phyloP scores from a whole-genome alignment of 2,329 filamentous ascomycete species.

The Penicillium hesseltinei region DNA sequence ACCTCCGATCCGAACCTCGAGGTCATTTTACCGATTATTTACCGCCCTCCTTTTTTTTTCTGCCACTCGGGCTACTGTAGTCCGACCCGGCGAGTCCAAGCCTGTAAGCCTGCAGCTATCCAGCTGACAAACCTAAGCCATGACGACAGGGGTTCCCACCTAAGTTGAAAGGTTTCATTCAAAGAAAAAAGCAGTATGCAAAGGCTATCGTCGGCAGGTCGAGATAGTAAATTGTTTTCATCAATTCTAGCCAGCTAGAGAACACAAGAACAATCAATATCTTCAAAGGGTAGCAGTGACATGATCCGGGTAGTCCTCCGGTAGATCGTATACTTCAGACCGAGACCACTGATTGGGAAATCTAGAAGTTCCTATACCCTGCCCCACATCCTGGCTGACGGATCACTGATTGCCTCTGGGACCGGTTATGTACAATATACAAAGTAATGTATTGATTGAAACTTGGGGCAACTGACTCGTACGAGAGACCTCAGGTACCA shows the following conservation, averaged over 20 bases:
- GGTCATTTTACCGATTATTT: not conserved
- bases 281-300: not conserved
- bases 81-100: conserved; percentile 24
- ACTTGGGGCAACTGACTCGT: conserved; percentile 3
- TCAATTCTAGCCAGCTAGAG: not conserved
- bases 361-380: conserved; percentile 16
- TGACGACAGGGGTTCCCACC: conserved; percentile 18
- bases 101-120: conserved; percentile 4
- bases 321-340: conserved; percentile 27
- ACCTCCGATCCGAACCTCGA: conserved; percentile 1
- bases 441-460: not conserved
- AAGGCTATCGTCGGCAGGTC: not conserved
- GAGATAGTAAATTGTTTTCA: not conserved
- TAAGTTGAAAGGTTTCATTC: not conserved
- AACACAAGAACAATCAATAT: not conserved
- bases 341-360: conserved; percentile 36
- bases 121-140: conserved; percentile 24
- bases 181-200: not conserved
- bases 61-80: conserved; percentile 32
- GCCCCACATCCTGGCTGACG: conserved; percentile 29
- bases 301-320: conserved; percentile 11
- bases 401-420: conserved; percentile 13
- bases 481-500: conserved; percentile 4
- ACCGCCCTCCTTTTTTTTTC: conserved; percentile 5
- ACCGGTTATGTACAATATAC: not conserved